These are phyloP conservation scores for Cutaneotrichosporon daszewskae DNA, from an alignment of 1,284 basidiomycete genomes.

Conservation along the genomic window DNA sequence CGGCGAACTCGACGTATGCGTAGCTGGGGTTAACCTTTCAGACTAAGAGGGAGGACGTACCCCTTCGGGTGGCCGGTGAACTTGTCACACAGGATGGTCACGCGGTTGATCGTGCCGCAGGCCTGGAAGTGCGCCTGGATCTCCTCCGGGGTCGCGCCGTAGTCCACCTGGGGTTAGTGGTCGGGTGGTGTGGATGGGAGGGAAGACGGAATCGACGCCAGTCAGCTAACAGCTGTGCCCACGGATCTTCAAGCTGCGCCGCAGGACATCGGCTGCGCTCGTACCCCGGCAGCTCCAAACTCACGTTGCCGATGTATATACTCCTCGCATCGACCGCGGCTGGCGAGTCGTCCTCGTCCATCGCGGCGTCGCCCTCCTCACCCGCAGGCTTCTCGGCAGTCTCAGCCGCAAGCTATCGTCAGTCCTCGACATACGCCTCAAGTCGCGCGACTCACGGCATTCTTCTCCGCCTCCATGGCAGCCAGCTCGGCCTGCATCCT, in stretches of 20 bases:
- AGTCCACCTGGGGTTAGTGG: constrained; percentile 72
- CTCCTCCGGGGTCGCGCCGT: constrained; percentile 94
- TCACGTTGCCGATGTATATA: constrained; percentile 93
- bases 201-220: neutral
- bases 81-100: constrained; percentile 99
- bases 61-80: constrained; percentile 99
- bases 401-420: constrained; percentile 12
- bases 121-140: constrained; percentile 96
- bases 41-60: constrained; percentile 50
- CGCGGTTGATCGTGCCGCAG: constrained; percentile 96
- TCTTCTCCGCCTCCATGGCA: constrained; percentile 80
- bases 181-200: neutral
- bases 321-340: constrained; percentile 77
- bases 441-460: constrained; percentile 48
- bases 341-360: constrained; percentile 52
- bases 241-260: too few species aligned
- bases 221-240: too few species aligned
- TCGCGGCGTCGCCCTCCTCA: constrained; percentile 54
- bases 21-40: constrained; percentile 55
- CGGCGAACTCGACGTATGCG: constrained; percentile 98
- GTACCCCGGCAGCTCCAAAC: constrained; percentile 41
- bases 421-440: neutral
- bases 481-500: constrained; percentile 86
- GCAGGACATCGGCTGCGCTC: too few species aligned
- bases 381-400: constrained; percentile 14